phyloP scores from a whole-genome alignment of 2,329 filamentous ascomycete genomes.

The Pseudogymnoascus sp. region DNA sequence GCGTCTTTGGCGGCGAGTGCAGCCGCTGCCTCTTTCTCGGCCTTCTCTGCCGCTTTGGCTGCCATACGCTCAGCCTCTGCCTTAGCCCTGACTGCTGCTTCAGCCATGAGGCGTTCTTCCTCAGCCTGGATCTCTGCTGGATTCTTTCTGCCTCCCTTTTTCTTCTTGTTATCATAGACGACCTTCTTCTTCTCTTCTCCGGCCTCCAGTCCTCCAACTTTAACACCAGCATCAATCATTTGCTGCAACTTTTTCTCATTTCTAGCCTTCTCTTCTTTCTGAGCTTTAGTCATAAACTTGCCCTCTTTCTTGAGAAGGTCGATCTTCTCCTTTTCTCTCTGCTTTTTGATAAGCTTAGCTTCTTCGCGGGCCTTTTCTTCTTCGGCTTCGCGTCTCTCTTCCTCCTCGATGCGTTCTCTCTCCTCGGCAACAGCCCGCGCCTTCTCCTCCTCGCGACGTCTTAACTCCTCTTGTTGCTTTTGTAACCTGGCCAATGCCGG shows the following conservation, averaged over 20 bases:
- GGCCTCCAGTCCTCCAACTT: conserved; percentile 56
- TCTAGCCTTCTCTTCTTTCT: conserved; percentile 73
- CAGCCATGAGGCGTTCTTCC: conserved; percentile 71
- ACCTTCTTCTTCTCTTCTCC: conserved; percentile 63
- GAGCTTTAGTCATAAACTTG: conserved; percentile 79
- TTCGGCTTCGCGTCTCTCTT: conserved; percentile 59
- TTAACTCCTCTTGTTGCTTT: conserved; percentile 77
- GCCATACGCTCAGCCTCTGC: conserved; percentile 61
- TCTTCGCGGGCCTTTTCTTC: conserved; percentile 66
- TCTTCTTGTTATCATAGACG: conserved; percentile 67
- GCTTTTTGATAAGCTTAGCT: conserved; percentile 70
- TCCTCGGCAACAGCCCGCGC: conserved; percentile 55
- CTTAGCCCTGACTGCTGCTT: conserved; percentile 67
- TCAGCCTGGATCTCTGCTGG: conserved; percentile 52
- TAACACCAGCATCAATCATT: conserved; percentile 73
- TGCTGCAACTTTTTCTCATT: conserved; percentile 77
- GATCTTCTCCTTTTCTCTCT: conserved; percentile 78
- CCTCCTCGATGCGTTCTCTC: conserved; percentile 57
- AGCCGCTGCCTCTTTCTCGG: conserved; percentile 52
- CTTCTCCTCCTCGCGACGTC: conserved; percentile 57
- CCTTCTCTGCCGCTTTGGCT: conserved; percentile 57
- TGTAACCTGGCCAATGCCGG: conserved; percentile 66
- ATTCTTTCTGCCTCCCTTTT: conserved; percentile 59
- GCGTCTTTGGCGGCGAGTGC: conserved; percentile 50
- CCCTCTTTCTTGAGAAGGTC: conserved; percentile 85